Conservation (phyloP, 306 rosid species). For the Gillenia trifoliata region DNA sequence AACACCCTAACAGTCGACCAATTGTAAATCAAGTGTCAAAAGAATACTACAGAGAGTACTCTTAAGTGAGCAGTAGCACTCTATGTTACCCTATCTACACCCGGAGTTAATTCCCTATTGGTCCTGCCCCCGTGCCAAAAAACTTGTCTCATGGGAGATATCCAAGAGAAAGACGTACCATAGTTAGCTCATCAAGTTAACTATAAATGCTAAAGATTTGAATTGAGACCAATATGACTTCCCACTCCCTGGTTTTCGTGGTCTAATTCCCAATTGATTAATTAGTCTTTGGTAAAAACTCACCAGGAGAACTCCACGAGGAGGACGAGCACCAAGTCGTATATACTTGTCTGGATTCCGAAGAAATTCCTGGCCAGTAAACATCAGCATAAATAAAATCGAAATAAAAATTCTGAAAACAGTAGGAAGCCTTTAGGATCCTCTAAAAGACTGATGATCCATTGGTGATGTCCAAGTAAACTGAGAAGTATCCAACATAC, state of each 20-base stretch:
- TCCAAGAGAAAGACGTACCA: neutral
- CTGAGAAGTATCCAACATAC: constrained; percentile 49
- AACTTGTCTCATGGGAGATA: neutral
- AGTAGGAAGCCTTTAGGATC: constrained; percentile 22
- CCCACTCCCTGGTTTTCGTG: constrained; percentile 4
- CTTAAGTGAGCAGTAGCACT: neutral
- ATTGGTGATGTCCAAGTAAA: constrained; percentile 3
- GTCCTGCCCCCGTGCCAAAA: neutral
- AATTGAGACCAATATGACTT: constrained; percentile 4
- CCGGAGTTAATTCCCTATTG: neutral
- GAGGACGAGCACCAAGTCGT: constrained; percentile 99
- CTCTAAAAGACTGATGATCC: constrained; percentile 14
- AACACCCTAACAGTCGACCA: neutral
- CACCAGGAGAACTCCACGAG: constrained; percentile 98
- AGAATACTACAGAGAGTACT: neutral
- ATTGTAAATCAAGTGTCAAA: neutral
- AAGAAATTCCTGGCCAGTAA: constrained; percentile 83
- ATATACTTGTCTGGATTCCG: constrained; percentile 87
- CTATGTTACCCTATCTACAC: neutral
- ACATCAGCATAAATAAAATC: constrained; percentile 14
- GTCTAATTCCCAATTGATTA: neutral
- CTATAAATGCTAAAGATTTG: neutral
- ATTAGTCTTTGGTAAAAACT: constrained; percentile 34
- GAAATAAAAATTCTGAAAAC: neutral
- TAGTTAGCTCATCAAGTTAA: neutral